phyloP scores from a whole-genome alignment of 2,329 filamentous ascomycete species.

The Sarocladium strictum region DNA sequence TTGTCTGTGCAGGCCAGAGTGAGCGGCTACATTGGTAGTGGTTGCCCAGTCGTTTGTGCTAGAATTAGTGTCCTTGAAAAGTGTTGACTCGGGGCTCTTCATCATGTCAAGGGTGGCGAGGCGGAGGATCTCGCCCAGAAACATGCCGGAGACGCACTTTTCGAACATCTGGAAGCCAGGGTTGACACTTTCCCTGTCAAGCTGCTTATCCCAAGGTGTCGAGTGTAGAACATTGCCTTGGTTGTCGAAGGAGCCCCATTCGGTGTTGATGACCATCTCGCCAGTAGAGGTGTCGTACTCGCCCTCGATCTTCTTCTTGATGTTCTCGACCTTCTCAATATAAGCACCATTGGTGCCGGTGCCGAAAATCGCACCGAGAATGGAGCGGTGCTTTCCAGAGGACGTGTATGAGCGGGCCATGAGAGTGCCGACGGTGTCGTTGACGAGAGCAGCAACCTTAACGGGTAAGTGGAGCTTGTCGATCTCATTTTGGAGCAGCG shows the following conservation, averaged over 20 bases:
- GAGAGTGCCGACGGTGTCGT: conserved; percentile 94
- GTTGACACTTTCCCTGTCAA: conserved; percentile 80
- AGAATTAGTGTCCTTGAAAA: conserved; percentile 71
- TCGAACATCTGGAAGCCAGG: conserved; percentile 98
- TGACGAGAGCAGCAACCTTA: conserved; percentile 90
- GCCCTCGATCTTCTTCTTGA: conserved; percentile 69
- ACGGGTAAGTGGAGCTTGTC: conserved; percentile 82
- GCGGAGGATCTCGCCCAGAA: conserved; percentile 88
- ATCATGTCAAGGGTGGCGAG: conserved; percentile 68
- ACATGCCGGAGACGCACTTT: conserved; percentile 98
- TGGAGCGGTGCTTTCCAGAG: conserved; percentile 75
- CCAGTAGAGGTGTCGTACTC: conserved; percentile 75
- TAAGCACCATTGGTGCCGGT: conserved; percentile 98
- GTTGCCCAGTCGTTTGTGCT: conserved; percentile 63
- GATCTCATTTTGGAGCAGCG: conserved; percentile 81
- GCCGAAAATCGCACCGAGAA: conserved; percentile 95
- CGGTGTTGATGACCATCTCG: conserved; percentile 95
- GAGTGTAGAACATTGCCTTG: conserved; percentile 79
- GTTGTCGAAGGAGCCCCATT: conserved; percentile 99
- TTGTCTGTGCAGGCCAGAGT: conserved; percentile 64
- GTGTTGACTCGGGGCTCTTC: conserved; percentile 56
- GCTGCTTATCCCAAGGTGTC: conserved; percentile 72
- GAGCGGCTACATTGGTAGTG: conserved; percentile 61
- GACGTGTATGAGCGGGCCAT: conserved; percentile 97
- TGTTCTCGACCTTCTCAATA: conserved; percentile 80